These are phyloP conservation scores for Aspergillus jensenii DNA, from an alignment of 2,329 filamentous ascomycete genomes.

Conservation along the genomic window DNA sequence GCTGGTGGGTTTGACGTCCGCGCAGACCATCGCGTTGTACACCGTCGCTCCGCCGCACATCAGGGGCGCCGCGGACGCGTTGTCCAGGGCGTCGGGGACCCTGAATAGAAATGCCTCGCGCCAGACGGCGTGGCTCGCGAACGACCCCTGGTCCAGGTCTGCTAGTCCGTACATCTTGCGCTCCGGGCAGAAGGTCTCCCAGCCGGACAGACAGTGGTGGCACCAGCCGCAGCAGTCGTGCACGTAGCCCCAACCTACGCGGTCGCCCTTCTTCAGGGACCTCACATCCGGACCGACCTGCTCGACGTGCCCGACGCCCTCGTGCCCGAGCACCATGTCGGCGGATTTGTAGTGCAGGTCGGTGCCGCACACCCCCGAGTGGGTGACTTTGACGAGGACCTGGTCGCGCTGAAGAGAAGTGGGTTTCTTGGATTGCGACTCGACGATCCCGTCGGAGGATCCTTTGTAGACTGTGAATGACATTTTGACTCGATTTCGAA, in stretches of 20 bases:
- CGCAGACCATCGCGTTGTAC: slow-evolving; percentile 29
- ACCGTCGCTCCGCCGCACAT: slow-evolving; percentile 43
- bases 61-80: slow-evolving; percentile 33
- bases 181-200: slow-evolving; percentile 33
- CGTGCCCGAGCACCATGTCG: slow-evolving; percentile 41
- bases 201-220: slow-evolving; percentile 33
- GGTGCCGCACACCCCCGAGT: slow-evolving; percentile 62
- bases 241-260: slow-evolving; percentile 45
- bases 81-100: slow-evolving; percentile 32
- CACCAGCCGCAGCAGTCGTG: slow-evolving; percentile 41
- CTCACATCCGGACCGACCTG: slow-evolving; percentile 30
- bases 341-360: slow-evolving; percentile 41
- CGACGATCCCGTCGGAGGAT: slow-evolving; percentile 56
- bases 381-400: slow-evolving; percentile 63
- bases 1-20: slow-evolving; percentile 21
- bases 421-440: slow-evolving; percentile 46
- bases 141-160: slow-evolving; percentile 40
- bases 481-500: background rate
- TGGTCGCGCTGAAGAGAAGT: slow-evolving; percentile 32
- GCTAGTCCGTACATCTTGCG: slow-evolving; percentile 36
- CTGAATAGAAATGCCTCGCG: slow-evolving; percentile 39
- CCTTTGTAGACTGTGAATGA: slow-evolving; percentile 65
- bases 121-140: slow-evolving; percentile 41
- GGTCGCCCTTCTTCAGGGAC: slow-evolving; percentile 40
- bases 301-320: slow-evolving; percentile 38